Conservation (phyloP, 2,329 filamentous ascomycete species). For the Penicillium sp. region DNA sequence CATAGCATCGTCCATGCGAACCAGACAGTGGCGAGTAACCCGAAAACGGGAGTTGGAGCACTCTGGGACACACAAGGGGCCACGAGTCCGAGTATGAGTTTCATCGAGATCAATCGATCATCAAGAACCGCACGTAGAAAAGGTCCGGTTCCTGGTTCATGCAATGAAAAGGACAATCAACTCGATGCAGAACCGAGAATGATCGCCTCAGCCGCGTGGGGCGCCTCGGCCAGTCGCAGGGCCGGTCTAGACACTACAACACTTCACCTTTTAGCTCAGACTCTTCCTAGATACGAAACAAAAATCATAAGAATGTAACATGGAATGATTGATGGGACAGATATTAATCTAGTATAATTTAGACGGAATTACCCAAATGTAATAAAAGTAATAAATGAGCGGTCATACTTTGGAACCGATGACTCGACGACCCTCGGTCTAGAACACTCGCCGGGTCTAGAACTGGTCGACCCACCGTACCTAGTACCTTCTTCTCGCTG, state of each 20-base stretch:
- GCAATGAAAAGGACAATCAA: constrained; percentile 15
- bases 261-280: constrained; percentile 10
- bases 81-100: neutral
- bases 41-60: constrained; percentile 9
- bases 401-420: constrained; percentile 13
- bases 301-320: too few species aligned
- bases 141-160: constrained; percentile 9
- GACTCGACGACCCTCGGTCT: constrained; percentile 26
- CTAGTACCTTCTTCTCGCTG: constrained; percentile 6
- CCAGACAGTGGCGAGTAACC: constrained; percentile 12
- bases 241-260: constrained; percentile 14
- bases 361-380: neutral
- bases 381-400: neutral
- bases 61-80: neutral
- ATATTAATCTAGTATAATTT: neutral
- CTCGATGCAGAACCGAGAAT: constrained; percentile 18
- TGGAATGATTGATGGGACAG: too few species aligned
- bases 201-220: constrained; percentile 22
- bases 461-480: constrained; percentile 7
- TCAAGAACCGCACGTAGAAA: neutral
- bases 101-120: neutral
- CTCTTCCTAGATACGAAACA: too few species aligned
- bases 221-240: neutral
- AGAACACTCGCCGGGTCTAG: constrained; percentile 12
- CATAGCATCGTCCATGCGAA: neutral